phyloP scores from a whole-genome alignment of 2,329 filamentous ascomycete genomes.

The Aureobasidium lini region DNA sequence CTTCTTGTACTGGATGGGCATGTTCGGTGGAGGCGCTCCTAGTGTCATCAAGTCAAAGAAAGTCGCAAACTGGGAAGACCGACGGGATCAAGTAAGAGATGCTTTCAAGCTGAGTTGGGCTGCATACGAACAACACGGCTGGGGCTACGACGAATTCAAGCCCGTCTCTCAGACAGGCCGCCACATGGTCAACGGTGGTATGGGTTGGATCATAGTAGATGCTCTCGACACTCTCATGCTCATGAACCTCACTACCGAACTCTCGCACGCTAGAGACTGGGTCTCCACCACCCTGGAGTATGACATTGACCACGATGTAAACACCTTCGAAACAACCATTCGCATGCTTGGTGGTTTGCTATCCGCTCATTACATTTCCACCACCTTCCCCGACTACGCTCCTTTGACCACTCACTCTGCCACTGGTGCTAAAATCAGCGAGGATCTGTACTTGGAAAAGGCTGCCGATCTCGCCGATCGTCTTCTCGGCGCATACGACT shows the following conservation, averaged over 20 bases:
- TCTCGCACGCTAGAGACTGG: constrained; percentile 83
- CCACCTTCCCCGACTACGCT: constrained; percentile 69
- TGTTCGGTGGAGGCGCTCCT: constrained; percentile 36
- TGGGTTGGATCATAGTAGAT: constrained; percentile 98
- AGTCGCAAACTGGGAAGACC: constrained; percentile 59
- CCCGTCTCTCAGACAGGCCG: constrained; percentile 70
- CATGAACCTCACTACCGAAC: constrained; percentile 87
- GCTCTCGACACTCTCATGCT: constrained; percentile 93
- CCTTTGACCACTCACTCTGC: constrained; percentile 49
- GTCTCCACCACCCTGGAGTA: constrained; percentile 73
- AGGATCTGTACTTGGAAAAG: constrained; percentile 93
- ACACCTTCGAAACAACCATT: constrained; percentile 96
- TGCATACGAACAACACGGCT: constrained; percentile 84
- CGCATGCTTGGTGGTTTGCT: constrained; percentile 92
- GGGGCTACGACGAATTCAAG: constrained; percentile 86
- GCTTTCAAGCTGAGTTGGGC: constrained; percentile 90
- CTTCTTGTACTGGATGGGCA: constrained; percentile 63
- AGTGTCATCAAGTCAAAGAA: not conserved
- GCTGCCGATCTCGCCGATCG: constrained; percentile 87
- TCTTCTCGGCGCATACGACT: constrained; percentile 80
- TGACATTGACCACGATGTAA: constrained; percentile 90
- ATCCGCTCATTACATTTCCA: constrained; percentile 92
- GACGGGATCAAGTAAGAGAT: constrained; percentile 76
- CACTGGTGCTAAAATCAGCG: constrained; percentile 63
- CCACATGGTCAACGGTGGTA: constrained; percentile 79